Conservation (phyloP, 768 basidiomycete species). For the Hericium alpestre region DNA sequence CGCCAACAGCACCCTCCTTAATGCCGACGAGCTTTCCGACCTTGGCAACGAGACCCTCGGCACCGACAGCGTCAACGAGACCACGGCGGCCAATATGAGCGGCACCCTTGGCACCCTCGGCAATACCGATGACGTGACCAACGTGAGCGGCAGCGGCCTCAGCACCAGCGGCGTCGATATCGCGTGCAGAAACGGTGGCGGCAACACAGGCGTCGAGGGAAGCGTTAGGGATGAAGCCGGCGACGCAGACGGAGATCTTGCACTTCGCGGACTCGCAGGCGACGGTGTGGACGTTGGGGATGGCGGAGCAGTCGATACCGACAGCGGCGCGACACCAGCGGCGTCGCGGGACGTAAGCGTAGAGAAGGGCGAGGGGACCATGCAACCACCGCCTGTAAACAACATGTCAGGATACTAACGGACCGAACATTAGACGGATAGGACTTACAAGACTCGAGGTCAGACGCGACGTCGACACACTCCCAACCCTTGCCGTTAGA, state of each 20-base stretch:
- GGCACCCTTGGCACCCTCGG: background rate
- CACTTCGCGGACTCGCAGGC: constrained; percentile 20
- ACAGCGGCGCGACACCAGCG: background rate
- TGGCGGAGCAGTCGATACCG: constrained; percentile 24
- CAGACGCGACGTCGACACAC: constrained; percentile 20
- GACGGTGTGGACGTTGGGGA: constrained; percentile 20
- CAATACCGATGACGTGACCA: background rate
- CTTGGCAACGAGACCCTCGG: too few relatives aligned
- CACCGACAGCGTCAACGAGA: too few relatives aligned
- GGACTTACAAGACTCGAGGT: constrained; percentile 23
- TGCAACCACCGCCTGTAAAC: background rate
- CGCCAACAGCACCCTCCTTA: too few relatives aligned
- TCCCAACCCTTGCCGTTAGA: constrained; percentile 17
- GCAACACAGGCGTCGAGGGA: background rate
- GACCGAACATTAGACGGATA: background rate
- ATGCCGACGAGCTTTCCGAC: too few relatives aligned
- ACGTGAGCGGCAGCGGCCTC: background rate
- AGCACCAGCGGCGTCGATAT: background rate
- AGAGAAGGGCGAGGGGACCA: background rate
- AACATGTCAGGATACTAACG: background rate
- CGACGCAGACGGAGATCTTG: constrained; percentile 9
- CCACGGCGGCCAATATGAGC: constrained; percentile 2
- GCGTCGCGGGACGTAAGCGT: background rate
- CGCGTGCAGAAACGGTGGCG: background rate
- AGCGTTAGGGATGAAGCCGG: background rate